These are phyloP conservation scores for Nissolia schottii DNA, from an alignment of 306 rosid genomes.

Conservation along the genomic window DNA sequence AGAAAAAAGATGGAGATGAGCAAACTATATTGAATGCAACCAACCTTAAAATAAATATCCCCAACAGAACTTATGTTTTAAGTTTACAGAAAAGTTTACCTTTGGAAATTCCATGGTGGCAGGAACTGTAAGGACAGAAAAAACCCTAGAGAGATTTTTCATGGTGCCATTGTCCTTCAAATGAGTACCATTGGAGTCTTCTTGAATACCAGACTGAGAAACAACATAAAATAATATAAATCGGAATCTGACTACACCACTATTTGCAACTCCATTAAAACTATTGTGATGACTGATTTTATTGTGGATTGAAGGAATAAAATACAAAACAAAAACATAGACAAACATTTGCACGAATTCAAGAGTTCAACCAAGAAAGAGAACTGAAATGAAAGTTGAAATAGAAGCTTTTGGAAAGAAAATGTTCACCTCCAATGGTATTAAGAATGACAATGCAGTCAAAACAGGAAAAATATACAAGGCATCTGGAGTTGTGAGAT, in stretches of 20 bases:
- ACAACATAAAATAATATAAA: background rate
- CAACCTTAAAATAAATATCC: background rate
- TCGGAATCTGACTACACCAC: background rate
- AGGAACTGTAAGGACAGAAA: constrained; percentile 85
- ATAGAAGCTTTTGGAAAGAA: background rate
- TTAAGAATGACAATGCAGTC: constrained; percentile 71
- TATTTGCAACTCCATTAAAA: background rate
- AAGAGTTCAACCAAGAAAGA: constrained; percentile 3
- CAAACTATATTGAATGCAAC: background rate
- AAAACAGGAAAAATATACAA: constrained; percentile 67
- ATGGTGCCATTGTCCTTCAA: constrained; percentile 35
- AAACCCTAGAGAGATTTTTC: constrained; percentile 76
- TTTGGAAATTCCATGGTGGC: constrained; percentile 74
- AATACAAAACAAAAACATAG: background rate
- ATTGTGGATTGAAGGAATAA: background rate
- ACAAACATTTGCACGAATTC: constrained; percentile 1
- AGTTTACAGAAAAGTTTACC: constrained; percentile 54
- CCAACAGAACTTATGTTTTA: no score
- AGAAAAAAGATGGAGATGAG: background rate
- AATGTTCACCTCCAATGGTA: constrained; percentile 73
- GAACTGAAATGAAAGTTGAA: constrained; percentile 7
- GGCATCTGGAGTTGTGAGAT: constrained; percentile 80
- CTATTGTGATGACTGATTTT: background rate
- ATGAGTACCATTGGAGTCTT: constrained; percentile 37
- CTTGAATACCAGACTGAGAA: constrained; percentile 75